Evolutionary conservation across 305 asterid genomes (phyloP).

Genomic region (Rubia occidens): DNA sequence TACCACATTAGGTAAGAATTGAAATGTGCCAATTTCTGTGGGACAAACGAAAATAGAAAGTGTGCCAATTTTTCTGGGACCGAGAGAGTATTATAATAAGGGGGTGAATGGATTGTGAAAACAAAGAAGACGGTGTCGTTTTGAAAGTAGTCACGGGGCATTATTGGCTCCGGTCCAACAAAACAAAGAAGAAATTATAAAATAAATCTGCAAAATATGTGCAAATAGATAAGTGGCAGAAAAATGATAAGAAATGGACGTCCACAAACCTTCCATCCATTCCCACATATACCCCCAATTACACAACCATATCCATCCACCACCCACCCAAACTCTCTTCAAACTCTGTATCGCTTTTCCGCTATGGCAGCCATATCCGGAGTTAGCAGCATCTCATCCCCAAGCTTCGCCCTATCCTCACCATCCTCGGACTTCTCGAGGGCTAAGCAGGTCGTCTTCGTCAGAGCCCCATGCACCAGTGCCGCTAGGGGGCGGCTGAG

Average conservation of each 20-base stretch:
- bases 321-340: not conserved
- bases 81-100: too few relatives aligned
- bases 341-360: not conserved
- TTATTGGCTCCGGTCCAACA: not conserved
- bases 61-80: too few relatives aligned
- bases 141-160: too few relatives aligned
- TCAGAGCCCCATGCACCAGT: not conserved
- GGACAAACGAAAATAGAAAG: too few relatives aligned
- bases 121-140: too few relatives aligned
- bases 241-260: constrained; percentile 49
- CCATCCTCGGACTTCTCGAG: not conserved
- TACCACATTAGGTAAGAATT: too few relatives aligned
- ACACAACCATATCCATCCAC: not conserved
- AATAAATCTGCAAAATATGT: constrained; percentile 31
- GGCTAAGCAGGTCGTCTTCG: not conserved
- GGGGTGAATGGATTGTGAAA: too few relatives aligned
- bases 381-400: not conserved
- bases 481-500: not conserved
- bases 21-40: too few relatives aligned
- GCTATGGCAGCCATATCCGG: not conserved
- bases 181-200: not conserved
- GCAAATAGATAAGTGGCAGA: constrained; percentile 28
- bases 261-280: constrained; percentile 19
- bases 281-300: constrained; percentile 16
- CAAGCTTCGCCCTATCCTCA: not conserved